Percentiles rank a stretch among this genome's conserved stretches.
These are phyloP conservation scores for Trichoderma koningii DNA, from an alignment of 2,329 filamentous ascomycete species.

Conservation along the genomic window DNA sequence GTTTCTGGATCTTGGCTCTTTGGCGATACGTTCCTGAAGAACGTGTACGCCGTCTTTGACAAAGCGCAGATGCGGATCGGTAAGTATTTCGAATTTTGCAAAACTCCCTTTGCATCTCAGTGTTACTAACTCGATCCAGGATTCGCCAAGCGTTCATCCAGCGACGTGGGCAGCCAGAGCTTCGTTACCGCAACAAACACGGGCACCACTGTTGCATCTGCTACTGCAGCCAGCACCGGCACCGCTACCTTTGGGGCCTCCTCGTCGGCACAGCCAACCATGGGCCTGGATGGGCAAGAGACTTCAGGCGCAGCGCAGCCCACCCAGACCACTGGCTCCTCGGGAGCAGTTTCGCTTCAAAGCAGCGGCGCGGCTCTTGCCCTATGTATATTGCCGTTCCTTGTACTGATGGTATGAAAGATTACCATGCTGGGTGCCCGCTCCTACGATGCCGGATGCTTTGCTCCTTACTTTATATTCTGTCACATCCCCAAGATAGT, in stretches of 20 bases:
- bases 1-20: conserved; percentile 73
- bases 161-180: background rate
- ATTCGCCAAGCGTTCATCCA: conserved; percentile 4
- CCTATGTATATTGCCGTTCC: conserved; percentile 22
- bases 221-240: conserved; percentile 15
- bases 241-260: background rate
- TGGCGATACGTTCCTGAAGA: conserved; percentile 84
- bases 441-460: background rate
- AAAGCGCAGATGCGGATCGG: conserved; percentile 67
- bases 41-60: conserved; percentile 86
- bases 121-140: conserved; percentile 5
- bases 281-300: conserved; percentile 12
- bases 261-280: background rate
- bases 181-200: conserved; percentile 4
- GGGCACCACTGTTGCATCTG: background rate
- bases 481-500: background rate
- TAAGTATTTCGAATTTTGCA: conserved; percentile 38
- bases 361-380: background rate
- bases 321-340: conserved; percentile 8
- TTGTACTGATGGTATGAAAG: conserved; percentile 23
- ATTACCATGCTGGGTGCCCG: background rate
- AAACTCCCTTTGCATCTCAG: background rate
- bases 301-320: conserved; percentile 3
- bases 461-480: background rate
- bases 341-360: conserved; percentile 8